Conservation (phyloP, 345 rosid species). For the Raphanus sativus region DNA sequence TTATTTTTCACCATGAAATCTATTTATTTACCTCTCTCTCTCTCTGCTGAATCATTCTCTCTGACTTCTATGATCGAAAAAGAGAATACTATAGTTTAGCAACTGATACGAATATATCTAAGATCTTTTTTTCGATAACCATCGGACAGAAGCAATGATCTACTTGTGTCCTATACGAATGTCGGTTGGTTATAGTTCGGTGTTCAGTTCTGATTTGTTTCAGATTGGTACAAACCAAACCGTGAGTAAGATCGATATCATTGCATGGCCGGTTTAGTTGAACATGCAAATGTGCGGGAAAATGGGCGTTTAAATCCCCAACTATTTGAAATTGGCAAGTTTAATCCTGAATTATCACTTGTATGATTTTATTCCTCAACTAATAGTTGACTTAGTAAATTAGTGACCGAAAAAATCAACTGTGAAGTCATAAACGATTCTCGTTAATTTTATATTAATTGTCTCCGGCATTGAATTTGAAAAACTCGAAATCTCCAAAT, state of each 20-base stretch:
- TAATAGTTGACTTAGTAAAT: too few species aligned
- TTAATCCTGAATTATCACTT: too few species aligned
- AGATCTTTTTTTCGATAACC: conserved; percentile 1
- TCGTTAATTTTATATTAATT: too few species aligned
- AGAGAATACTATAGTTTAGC: conserved; percentile 29
- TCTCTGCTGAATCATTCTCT: conserved; percentile 34
- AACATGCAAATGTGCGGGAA: background rate
- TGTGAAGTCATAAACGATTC: too few species aligned
- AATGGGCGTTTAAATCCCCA: too few species aligned
- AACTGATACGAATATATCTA: conserved; percentile 20
- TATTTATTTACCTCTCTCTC: conserved; percentile 4
- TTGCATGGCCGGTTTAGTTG: background rate
- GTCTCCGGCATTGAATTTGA: too few species aligned
- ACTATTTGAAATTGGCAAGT: too few species aligned
- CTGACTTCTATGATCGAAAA: conserved; percentile 29
- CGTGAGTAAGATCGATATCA: background rate
- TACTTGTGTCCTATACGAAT: conserved; percentile 19
- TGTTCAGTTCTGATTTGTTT: conserved; percentile 6
- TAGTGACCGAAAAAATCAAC: too few species aligned
- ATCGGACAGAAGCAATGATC: conserved; percentile 29
- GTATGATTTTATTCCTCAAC: too few species aligned
- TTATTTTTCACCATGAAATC: conserved; percentile 25
- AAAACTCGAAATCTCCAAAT: too few species aligned
- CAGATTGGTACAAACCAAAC: conserved; percentile 14
- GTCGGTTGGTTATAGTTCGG: conserved; percentile 6